Conservation (phyloP, 768 basidiomycete species). For the Wakefieldia striispora region DNA sequence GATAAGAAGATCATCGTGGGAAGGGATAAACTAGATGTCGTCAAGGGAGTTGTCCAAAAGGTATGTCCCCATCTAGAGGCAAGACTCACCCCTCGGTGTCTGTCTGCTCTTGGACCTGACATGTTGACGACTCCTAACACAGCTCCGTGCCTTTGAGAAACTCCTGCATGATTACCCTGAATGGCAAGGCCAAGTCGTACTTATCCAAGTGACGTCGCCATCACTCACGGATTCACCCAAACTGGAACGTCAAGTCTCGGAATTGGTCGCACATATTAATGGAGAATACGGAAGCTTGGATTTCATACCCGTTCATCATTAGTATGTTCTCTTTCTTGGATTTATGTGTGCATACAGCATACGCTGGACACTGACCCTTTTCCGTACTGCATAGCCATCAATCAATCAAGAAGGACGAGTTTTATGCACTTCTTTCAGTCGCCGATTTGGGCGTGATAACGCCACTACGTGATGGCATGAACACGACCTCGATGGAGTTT, state of each 20-base stretch:
- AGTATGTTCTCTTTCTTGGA: slow-evolving; percentile 52
- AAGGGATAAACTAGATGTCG: slow-evolving; percentile 96
- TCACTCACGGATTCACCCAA: slow-evolving; percentile 90
- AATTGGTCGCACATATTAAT: slow-evolving; percentile 93
- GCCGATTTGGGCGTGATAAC: slow-evolving; percentile 96
- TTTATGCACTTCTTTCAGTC: slow-evolving; percentile 90
- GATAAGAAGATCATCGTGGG: slow-evolving; percentile 99
- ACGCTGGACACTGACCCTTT: background rate
- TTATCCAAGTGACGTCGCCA: slow-evolving; percentile 86
- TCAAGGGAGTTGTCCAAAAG: slow-evolving; percentile 94
- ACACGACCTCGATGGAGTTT: slow-evolving; percentile 98
- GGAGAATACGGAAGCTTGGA: slow-evolving; percentile 92
- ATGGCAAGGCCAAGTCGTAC: slow-evolving; percentile 88
- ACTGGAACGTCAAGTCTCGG: slow-evolving; percentile 89
- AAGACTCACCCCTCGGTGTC: no score
- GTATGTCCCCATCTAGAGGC: slow-evolving; percentile 32
- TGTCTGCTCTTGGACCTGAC: background rate
- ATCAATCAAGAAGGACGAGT: slow-evolving; percentile 95
- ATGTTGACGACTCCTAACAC: background rate
- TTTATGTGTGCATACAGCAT: background rate
- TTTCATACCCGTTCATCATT: slow-evolving; percentile 97
- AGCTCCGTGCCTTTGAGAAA: slow-evolving; percentile 95
- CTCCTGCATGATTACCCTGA: slow-evolving; percentile 91
- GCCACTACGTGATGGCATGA: slow-evolving; percentile 96
- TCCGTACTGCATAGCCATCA: slow-evolving; percentile 71